Base-by-base conservation (phyloP, 208 protist genomes). In the Leishmania braziliensis region DNA sequence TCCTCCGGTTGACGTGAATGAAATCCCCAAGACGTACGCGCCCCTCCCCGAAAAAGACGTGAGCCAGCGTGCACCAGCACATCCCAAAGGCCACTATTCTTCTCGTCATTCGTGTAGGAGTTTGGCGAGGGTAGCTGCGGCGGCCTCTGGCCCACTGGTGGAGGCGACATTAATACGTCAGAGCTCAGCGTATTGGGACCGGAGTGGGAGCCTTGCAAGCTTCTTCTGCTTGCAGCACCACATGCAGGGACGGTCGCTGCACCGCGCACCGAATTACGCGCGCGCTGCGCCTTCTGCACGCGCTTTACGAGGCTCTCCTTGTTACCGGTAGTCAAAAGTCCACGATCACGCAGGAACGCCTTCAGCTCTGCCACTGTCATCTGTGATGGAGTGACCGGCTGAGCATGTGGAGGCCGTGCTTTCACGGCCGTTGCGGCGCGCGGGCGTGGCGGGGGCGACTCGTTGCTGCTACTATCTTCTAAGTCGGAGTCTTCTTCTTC, bases 271-370 rank as follows among this genome's bases (percentile, higher is more conserved):
- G 26, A 53, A 20, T 46, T 20, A 29, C 60, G 65, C 29, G 51
- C 72, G 43, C 36, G 66, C 36, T 66, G 68, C 43, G 82, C 77
- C 10, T 65, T 50, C 70, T 83, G 43, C 14, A 90, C 80, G n/a
- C 92, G 90, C 20, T 84, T 80, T 43, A 93, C 54, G 18, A 96
- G 88, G 33, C 69, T 62, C 0, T 78, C 80, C 77, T 96, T 96
- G 73, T 86, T 84, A 12, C 92, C 92, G 26, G 84, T 78, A 23
- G 78, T 84, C n/a, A 91, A 85, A 4, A 93, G 82, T 6, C 84
- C 88, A 56, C 72, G 74, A 20, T 80, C 71, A 14, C 86, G 86
- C 69, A 95, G 77, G 9, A 87, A 43, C 72, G 85, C 79, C 29
- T 80, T 81, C 68, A 90, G 68, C 63, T 85, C 66, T 5, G 73